Conservation (phyloP, 495 filamentous ascomycete species). For the Penicillium lividum region DNA sequence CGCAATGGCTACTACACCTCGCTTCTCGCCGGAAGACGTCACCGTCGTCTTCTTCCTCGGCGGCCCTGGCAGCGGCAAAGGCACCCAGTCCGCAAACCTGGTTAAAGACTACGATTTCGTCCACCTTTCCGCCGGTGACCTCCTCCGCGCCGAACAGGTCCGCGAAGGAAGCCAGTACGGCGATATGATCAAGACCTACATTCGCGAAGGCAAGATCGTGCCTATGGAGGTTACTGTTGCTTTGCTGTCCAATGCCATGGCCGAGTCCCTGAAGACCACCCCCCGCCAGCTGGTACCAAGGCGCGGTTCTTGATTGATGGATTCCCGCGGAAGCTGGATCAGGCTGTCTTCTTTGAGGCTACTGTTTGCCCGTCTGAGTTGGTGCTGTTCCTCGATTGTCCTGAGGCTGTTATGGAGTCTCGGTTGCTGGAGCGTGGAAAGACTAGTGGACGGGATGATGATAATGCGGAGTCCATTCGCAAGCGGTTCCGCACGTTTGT, state of each 20-base stretch:
- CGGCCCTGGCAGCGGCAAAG: conserved; percentile 58
- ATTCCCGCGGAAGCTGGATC: conserved; percentile 96
- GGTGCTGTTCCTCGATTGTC: conserved; percentile 89
- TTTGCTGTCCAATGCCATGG: conserved; percentile 91
- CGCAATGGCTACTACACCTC: conserved; percentile 51
- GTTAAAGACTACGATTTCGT: conserved; percentile 89
- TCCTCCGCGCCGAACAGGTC: conserved; percentile 90
- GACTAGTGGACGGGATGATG: conserved; percentile 86
- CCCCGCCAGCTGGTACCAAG: conserved; percentile 28
- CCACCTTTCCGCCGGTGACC: conserved; percentile 90
- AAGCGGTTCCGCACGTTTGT: conserved; percentile 94
- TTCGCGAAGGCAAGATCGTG: conserved; percentile 91
- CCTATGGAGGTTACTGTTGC: conserved; percentile 98
- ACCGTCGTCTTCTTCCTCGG: conserved; percentile 75
- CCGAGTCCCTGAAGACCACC: conserved; percentile 49
- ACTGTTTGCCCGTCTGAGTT: conserved; percentile 79
- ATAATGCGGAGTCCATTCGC: conserved; percentile 92
- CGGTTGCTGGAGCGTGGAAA: conserved; percentile 84
- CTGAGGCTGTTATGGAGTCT: conserved; percentile 81
- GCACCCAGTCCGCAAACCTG: conserved; percentile 81
- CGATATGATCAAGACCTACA: conserved; percentile 83
- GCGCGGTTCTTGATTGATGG: conserved; percentile 85
- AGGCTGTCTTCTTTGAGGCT: conserved; percentile 89
- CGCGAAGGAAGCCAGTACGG: conserved; percentile 84
- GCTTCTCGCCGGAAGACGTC: conserved; percentile 77